phyloP scores from a whole-genome alignment of 2,329 filamentous ascomycete genomes.

The Chrysoporthe austroafricana region DNA sequence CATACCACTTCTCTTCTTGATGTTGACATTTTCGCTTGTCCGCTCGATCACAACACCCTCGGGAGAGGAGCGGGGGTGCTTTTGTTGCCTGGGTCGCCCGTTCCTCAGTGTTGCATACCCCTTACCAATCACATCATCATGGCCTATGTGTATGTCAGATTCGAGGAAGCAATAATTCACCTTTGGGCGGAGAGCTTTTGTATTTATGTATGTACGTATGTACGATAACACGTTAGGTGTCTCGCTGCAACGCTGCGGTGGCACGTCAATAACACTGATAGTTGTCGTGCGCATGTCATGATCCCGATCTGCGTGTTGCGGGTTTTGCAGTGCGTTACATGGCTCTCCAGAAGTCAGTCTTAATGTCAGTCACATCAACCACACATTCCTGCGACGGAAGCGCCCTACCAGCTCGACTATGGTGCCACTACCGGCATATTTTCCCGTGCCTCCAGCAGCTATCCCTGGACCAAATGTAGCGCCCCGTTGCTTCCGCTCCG shows the following conservation, averaged over 20 bases:
- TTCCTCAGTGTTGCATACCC: not conserved
- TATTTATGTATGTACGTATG: constrained; percentile 5
- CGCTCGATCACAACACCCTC: not conserved
- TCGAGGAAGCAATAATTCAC: not conserved
- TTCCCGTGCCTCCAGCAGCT: too few species aligned
- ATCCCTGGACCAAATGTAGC: too few species aligned
- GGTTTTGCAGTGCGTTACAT: too few species aligned
- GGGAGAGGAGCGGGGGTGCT: not conserved
- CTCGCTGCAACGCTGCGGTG: not conserved
- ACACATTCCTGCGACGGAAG: too few species aligned
- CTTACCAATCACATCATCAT: not conserved
- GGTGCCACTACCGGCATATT: too few species aligned
- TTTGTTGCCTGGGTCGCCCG: not conserved
- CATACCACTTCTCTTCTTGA: not conserved
- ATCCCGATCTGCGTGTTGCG: too few species aligned
- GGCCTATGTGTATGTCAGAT: not conserved
- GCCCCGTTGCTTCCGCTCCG: too few species aligned
- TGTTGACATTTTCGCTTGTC: not conserved
- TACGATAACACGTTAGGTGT: constrained; percentile 7
- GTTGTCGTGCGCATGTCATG: not conserved
- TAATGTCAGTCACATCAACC: too few species aligned
- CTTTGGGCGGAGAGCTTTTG: not conserved
- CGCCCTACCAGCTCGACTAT: too few species aligned
- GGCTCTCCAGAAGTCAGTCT: too few species aligned
- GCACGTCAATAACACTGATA: not conserved